phyloP scores from a whole-genome alignment of 2,329 filamentous ascomycete species.

The Biscogniauxia sp. region DNA sequence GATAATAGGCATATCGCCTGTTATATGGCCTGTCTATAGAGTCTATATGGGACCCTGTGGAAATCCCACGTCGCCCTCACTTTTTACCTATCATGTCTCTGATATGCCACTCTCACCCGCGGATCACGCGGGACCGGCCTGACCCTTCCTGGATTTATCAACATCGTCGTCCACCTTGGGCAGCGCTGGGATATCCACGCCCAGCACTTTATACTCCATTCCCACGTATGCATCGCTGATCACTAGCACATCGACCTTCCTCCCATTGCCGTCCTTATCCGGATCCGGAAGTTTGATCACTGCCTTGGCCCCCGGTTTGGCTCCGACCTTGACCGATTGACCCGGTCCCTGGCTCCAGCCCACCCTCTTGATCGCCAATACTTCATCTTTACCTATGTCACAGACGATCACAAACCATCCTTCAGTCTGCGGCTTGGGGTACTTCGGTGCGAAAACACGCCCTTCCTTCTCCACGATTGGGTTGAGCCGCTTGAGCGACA shows the following conservation, averaged over 20 bases:
- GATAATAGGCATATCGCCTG: no score
- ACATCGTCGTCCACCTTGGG: constrained; percentile 49
- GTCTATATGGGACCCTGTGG: no score
- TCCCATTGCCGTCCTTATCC: constrained; percentile 41
- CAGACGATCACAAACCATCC: constrained; percentile 86
- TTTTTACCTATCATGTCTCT: no score
- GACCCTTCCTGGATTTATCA: constrained; percentile 40
- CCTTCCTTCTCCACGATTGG: constrained; percentile 61
- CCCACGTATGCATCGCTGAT: constrained; percentile 87
- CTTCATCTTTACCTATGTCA: constrained; percentile 65
- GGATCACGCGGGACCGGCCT: constrained; percentile 10
- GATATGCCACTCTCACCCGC: not conserved
- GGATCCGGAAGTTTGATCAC: constrained; percentile 59
- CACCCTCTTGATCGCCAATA: constrained; percentile 82
- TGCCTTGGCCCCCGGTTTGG: constrained; percentile 52
- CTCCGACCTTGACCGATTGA: constrained; percentile 37
- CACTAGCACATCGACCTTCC: constrained; percentile 70
- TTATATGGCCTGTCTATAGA: no score
- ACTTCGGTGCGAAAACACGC: constrained; percentile 80
- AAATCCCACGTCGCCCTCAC: no score
- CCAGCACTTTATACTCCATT: constrained; percentile 55
- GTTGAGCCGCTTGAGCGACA: constrained; percentile 68
- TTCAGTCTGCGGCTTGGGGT: constrained; percentile 92
- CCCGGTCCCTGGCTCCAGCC: constrained; percentile 57
- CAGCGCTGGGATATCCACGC: constrained; percentile 50